Conservation (phyloP, 257 asterid genomes). For the Nicotiana tabacum region DNA sequence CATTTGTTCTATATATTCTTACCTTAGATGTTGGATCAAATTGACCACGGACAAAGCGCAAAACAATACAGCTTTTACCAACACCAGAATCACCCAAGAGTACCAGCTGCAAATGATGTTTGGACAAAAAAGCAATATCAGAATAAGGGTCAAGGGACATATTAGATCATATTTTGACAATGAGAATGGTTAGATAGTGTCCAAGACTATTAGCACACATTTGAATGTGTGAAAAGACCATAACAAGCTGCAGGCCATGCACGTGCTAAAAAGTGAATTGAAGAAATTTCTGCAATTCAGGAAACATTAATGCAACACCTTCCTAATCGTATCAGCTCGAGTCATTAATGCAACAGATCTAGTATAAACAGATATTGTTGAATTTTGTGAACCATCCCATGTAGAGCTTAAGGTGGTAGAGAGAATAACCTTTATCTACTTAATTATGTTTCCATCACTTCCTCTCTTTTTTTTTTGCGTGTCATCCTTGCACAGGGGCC, state of each 20-base stretch:
- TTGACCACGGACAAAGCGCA: slow-evolving; percentile 97
- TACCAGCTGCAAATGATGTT: slow-evolving; percentile 62
- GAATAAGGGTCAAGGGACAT: slow-evolving; percentile 12
- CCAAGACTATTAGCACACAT: background rate
- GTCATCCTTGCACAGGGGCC: background rate
- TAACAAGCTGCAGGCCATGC: background rate
- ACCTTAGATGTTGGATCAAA: slow-evolving; percentile 98
- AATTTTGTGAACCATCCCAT: background rate
- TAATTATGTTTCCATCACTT: background rate
- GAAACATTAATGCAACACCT: background rate
- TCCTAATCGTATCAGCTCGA: background rate
- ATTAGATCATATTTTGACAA: background rate
- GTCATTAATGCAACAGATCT: background rate
- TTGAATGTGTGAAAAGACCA: background rate
- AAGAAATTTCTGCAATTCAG: background rate
- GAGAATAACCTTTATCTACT: background rate
- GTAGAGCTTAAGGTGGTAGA: background rate
- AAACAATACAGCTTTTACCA: slow-evolving; percentile 98
- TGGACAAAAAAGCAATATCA: background rate
- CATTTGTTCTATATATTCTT: slow-evolving; percentile 7
- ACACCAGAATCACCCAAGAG: slow-evolving; percentile 97
- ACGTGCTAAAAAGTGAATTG: background rate
- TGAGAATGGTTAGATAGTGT: background rate
- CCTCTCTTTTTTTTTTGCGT: background rate
- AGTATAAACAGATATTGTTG: background rate